Conservation (phyloP, 2,329 filamentous ascomycete species). For the Podosphaera leucotricha region DNA sequence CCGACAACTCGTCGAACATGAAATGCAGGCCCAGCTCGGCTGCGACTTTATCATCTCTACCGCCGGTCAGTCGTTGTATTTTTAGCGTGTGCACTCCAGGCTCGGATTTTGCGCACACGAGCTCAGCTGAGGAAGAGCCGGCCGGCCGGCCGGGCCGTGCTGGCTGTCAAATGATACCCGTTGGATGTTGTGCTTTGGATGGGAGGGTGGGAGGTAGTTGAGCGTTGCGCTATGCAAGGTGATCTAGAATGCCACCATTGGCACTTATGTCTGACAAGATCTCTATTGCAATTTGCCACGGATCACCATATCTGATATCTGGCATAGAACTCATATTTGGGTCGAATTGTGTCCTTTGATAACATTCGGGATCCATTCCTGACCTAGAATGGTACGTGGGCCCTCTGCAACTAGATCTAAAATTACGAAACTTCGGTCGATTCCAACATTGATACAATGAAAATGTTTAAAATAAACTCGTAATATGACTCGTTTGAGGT, state of each 20-base stretch:
- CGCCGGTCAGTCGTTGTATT: constrained; percentile 32
- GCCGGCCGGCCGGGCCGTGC: not conserved
- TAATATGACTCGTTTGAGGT: not conserved
- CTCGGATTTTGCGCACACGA: not conserved
- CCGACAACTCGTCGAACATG: constrained; percentile 41
- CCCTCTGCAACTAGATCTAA: not conserved
- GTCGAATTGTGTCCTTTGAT: not conserved
- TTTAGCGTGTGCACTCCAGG: constrained; percentile 4
- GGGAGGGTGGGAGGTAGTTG: not conserved
- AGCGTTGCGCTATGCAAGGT: not conserved
- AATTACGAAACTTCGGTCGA: not conserved
- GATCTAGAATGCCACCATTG: not conserved
- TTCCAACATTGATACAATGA: not conserved
- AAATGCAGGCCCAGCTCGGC: constrained; percentile 32
- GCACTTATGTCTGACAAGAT: too few relatives aligned
- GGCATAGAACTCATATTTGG: not conserved
- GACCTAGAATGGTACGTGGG: not conserved
- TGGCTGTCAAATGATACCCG: not conserved
- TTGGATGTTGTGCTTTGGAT: not conserved
- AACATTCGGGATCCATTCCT: too few relatives aligned
- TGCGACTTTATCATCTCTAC: constrained; percentile 57
- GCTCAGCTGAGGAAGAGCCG: not conserved
- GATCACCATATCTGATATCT: too few relatives aligned
- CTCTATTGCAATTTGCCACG: too few relatives aligned
- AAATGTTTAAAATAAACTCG: not conserved